Evolutionary conservation across 495 filamentous ascomycete species (phyloP).

Genomic region (Penicillium cinerascens): DNA sequence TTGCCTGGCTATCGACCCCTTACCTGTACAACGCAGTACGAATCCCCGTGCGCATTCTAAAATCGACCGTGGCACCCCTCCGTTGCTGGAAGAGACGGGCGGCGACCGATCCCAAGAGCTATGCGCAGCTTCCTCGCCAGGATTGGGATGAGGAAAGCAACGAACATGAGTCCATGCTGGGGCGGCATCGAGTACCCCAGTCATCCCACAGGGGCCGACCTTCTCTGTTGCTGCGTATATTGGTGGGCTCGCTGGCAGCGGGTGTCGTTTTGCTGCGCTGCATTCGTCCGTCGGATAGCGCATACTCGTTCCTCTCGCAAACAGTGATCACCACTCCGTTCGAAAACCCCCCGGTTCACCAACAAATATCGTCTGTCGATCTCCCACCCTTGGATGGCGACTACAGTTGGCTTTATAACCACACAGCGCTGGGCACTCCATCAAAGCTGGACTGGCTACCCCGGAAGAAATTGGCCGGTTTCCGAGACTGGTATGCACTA

Average conservation of each 20-base stretch:
- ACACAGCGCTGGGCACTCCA: slow-evolving; percentile 18
- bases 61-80: neutral
- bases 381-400: slow-evolving; percentile 15
- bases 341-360: slow-evolving; percentile 6
- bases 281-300: slow-evolving; percentile 14
- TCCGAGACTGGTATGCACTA: slow-evolving; percentile 25
- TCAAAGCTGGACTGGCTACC: slow-evolving; percentile 25
- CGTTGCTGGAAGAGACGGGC: slow-evolving; percentile 3
- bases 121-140: slow-evolving; percentile 15
- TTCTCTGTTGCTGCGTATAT: slow-evolving; percentile 6
- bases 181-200: neutral
- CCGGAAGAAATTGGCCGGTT: slow-evolving; percentile 15
- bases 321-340: slow-evolving; percentile 21
- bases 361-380: slow-evolving; percentile 6
- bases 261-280: slow-evolving; percentile 9
- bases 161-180: slow-evolving; percentile 5
- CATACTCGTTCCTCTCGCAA: slow-evolving; percentile 20
- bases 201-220: neutral
- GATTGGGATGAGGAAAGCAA: slow-evolving; percentile 19
- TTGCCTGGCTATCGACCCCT: slow-evolving; percentile 16
- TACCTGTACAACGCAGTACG: slow-evolving; percentile 13
- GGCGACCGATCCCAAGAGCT: slow-evolving; percentile 1
- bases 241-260: neutral
- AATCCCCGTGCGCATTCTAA: neutral
- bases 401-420: slow-evolving; percentile 23